phyloP scores from a whole-genome alignment of 2,329 filamentous ascomycete species.

The Penicillium sp. region DNA sequence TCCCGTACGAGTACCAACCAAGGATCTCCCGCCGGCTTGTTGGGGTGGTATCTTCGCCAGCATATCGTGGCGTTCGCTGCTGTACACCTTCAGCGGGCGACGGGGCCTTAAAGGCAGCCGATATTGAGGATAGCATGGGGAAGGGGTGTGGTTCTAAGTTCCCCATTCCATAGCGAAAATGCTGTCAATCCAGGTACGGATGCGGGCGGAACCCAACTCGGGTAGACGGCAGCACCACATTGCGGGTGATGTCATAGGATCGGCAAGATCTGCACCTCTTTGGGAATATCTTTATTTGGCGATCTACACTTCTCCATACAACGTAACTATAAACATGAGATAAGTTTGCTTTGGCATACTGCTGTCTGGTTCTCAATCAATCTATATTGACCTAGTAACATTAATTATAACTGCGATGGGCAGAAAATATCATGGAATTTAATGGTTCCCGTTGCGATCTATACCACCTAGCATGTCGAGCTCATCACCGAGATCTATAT shows the following conservation, averaged over 20 bases:
- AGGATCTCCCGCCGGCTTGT: slow-evolving; percentile 78
- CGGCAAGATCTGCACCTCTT: neutral
- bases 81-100: slow-evolving; percentile 21
- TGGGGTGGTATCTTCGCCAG: slow-evolving; percentile 78
- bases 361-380: too few species aligned
- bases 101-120: slow-evolving; percentile 17
- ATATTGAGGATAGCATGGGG: slow-evolving; percentile 23
- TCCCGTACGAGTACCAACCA: slow-evolving; percentile 91
- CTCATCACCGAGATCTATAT: too few species aligned
- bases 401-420: too few species aligned
- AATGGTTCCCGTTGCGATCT: too few species aligned
- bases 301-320: neutral
- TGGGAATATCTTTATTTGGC: neutral
- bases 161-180: neutral
- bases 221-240: neutral
- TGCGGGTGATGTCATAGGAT: slow-evolving; percentile 7
- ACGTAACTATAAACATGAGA: neutral
- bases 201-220: slow-evolving; percentile 7
- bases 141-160: neutral
- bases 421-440: too few species aligned
- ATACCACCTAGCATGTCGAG: too few species aligned
- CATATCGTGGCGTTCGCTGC: slow-evolving; percentile 57
- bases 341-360: too few species aligned
- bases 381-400: too few species aligned
- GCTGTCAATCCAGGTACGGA: slow-evolving; percentile 2